Conservation (phyloP, 2,329 filamentous ascomycete genomes). For the Cytospora schulzeri region DNA sequence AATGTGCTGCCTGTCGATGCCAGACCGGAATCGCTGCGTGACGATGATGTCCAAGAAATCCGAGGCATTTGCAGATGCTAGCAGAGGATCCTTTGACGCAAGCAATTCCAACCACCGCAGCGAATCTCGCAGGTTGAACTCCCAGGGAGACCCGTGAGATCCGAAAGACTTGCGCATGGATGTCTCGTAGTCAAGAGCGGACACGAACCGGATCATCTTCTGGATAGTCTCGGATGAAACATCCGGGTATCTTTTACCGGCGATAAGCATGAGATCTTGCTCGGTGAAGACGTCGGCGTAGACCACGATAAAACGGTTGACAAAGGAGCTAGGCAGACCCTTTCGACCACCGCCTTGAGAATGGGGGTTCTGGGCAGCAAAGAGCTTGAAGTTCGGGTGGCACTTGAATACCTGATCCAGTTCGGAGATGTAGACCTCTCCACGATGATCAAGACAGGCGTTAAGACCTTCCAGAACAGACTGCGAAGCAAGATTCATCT, state of each 20-base stretch:
- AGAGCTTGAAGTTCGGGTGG: conserved; percentile 88
- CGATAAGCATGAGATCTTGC: conserved; percentile 81
- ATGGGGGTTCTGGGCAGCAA: conserved; percentile 96
- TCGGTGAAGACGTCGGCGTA: conserved; percentile 89
- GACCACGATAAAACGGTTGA: conserved; percentile 97
- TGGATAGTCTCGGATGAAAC: conserved; percentile 62
- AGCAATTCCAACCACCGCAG: conserved; percentile 82
- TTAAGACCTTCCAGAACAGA: conserved; percentile 96
- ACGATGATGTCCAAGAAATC: conserved; percentile 85
- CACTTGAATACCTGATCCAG: conserved; percentile 91
- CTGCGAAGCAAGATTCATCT: conserved; percentile 98
- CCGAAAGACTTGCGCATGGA: conserved; percentile 61
- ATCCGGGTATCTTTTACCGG: conserved; percentile 71
- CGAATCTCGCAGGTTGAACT: conserved; percentile 91
- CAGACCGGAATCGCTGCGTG: conserved; percentile 80
- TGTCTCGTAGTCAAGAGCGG: conserved; percentile 73
- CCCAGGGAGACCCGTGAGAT: conserved; percentile 79
- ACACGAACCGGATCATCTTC: conserved; percentile 78
- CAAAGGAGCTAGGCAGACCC: conserved; percentile 90
- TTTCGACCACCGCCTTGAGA: conserved; percentile 96
- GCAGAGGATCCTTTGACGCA: conserved; percentile 59
- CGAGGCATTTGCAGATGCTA: conserved; percentile 60
- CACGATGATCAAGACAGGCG: conserved; percentile 93
- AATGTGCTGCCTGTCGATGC: conserved; percentile 67
- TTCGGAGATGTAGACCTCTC: conserved; percentile 93